Percentiles rank a stretch among this genome's conserved stretches.
Evolutionary conservation across 306 rosid species (phyloP).

Genomic region (Lotus japonicus): DNA sequence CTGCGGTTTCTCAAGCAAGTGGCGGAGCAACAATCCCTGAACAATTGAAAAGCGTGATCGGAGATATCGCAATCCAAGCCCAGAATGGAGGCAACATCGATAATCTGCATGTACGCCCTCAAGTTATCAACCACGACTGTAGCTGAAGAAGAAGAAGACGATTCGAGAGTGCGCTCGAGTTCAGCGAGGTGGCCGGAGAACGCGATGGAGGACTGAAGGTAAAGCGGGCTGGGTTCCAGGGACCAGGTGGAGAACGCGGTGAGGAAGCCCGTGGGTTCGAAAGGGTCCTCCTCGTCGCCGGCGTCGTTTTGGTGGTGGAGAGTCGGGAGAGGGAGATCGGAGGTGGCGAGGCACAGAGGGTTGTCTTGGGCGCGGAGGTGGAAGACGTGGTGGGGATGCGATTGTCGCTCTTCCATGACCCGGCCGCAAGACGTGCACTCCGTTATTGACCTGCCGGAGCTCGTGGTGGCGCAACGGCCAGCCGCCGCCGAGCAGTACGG

Average conservation of each 20-base stretch:
- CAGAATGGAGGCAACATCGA: constrained; percentile 80
- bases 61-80: constrained; percentile 81
- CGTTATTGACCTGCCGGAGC: constrained; percentile 57
- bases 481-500: constrained; percentile 78
- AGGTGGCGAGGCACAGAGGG: constrained; percentile 87
- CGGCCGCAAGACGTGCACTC: constrained; percentile 93
- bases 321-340: constrained; percentile 84
- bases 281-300: constrained; percentile 63
- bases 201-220: constrained; percentile 68
- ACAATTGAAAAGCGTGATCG: constrained; percentile 84
- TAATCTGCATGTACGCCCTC: constrained; percentile 97
- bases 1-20: constrained; percentile 95
- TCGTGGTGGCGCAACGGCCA: constrained; percentile 80
- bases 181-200: constrained; percentile 96
- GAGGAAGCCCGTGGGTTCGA: constrained; percentile 92
- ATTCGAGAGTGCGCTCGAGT: constrained; percentile 83
- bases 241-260: constrained; percentile 95
- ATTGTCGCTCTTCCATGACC: constrained; percentile 81
- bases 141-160: constrained; percentile 51
- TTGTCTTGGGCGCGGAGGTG: constrained; percentile 87
- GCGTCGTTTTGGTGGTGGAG: constrained; percentile 22
- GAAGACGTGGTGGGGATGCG: constrained; percentile 83
- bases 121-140: constrained; percentile 78
- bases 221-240: constrained; percentile 77
- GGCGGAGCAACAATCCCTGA: constrained; percentile 95